A percentile compares a stretch with the other conserved stretches of the same genome.
Conservation (phyloP, 208 protist genomes). For the Acanthamoeba royreba region DNA sequence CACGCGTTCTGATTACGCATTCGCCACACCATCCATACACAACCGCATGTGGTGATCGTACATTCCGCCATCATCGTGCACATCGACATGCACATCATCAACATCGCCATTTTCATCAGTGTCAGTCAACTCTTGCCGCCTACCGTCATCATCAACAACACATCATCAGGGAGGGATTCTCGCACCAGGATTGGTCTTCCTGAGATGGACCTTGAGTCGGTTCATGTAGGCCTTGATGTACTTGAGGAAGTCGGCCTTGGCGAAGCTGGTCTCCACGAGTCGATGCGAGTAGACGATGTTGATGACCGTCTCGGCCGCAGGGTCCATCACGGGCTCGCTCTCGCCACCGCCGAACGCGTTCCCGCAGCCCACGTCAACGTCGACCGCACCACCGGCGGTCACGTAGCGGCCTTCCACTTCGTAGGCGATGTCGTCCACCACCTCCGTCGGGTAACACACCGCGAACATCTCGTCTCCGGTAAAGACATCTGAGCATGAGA, state of each 20-base stretch:
- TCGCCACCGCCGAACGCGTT: constrained; percentile 32
- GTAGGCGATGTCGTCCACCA: constrained; percentile 34
- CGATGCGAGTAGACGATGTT: constrained; percentile 48
- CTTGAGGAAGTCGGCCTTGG: constrained; percentile 34
- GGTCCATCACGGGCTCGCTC: not conserved
- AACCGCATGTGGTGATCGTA: not conserved
- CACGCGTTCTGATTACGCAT: constrained; percentile 32
- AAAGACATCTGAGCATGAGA: constrained; percentile 28
- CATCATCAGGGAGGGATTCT: not conserved
- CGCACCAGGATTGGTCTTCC: constrained; percentile 12
- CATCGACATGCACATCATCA: too few relatives aligned
- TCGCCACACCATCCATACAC: not conserved
- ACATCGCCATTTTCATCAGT: too few relatives aligned
- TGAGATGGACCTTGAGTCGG: not conserved
- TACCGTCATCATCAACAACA: too few relatives aligned
- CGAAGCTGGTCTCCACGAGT: constrained; percentile 35
- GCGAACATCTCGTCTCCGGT: constrained; percentile 53
- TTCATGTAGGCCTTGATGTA: constrained; percentile 53
- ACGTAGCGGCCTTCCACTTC: not conserved
- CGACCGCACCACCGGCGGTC: not conserved
- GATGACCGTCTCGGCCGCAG: constrained; percentile 18
- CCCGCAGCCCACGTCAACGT: constrained; percentile 40
- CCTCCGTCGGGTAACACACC: constrained; percentile 13
- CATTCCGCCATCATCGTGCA: too few relatives aligned
- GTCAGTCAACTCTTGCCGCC: too few relatives aligned